A percentile compares a stretch with the other conserved stretches of the same genome.
phyloP scores from a whole-genome alignment of 2,329 filamentous ascomycete genomes.

The Sphaerulina populicola region DNA sequence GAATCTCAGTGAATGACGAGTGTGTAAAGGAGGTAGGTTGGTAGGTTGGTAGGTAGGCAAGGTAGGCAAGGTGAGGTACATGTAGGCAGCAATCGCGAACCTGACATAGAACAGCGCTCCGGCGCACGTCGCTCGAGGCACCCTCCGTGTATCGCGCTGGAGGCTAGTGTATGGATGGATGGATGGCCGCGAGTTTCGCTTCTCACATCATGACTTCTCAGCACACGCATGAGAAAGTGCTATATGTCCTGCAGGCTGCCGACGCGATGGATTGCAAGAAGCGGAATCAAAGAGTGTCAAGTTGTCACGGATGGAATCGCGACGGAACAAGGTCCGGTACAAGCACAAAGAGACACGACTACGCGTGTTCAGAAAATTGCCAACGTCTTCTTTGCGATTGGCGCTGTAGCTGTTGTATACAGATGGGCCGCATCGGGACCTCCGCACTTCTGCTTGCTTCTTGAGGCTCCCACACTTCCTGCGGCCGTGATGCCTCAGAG shows the following conservation, averaged over 20 bases:
- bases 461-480: neutral
- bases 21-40: too few species aligned
- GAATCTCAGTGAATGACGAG: too few species aligned
- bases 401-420: neutral
- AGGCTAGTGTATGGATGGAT: neutral
- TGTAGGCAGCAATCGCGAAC: too few species aligned
- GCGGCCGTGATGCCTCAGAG: neutral
- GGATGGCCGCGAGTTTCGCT: neutral
- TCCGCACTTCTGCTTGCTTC: neutral
- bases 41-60: too few species aligned
- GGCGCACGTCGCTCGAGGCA: too few species aligned
- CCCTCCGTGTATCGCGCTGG: neutral
- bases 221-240: neutral
- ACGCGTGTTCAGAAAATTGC: neutral
- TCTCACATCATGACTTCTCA: neutral
- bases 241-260: neutral
- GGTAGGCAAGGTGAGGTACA: too few species aligned
- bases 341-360: constrained; percentile 5
- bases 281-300: neutral
- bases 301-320: neutral
- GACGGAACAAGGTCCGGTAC: neutral
- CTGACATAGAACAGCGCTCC: too few species aligned
- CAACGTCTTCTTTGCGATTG: neutral
- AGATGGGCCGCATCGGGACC: neutral
- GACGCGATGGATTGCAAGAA: neutral